Evolutionary conservation across 106 monocot species (phyloP), one percentile per base, ranked within the genome.

Genomic region (Dactylorhiza incarnata): DNA sequence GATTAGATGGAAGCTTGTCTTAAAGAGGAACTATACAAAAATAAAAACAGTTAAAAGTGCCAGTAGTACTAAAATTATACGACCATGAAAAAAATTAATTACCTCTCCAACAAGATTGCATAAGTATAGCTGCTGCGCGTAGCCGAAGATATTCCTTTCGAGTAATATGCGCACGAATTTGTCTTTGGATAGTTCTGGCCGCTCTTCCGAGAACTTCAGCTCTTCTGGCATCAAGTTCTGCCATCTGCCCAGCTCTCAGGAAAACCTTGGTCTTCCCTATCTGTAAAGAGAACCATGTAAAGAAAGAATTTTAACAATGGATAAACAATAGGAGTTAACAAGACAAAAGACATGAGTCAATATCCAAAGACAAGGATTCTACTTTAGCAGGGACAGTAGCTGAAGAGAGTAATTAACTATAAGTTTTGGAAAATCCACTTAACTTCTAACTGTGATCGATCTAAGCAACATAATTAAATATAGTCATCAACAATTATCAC

Each of bases 211-310:
- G 78, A 56, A 91, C 89, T 69, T 91, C 94, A 65, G 88, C 80
- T 88, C 94, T 88, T 72, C 87, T 86, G 45, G 94, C 87, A 89
- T 94, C 94, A 48, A 94, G 59, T 78, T 94, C 91, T 76, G 94
- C 94, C 94, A 94, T 94, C 83, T 94, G 94, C 26, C 94, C 94
- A 75, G 94, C 94, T 94, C 94, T 88, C 66, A 94, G 73, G 82
- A 94, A 91, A 15, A 94, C 89, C 81, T 94, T 94, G 63, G 16
- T 87, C 78, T 91, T 91, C 25, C 94, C 94, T 66, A 94, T 87
- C 94, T 94, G 85, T 71, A 49, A 82, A 44, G 9, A 45, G 80
- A 75, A 19, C 62, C 19, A 72, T 45, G 17, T 5, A 49, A 72
- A 12, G n/a, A 49, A 49, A 72, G 48, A 13, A 20, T 22, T 48